These are phyloP conservation scores for Podospora anserina DNA, from an alignment of 495 filamentous ascomycete species.

Conservation along the genomic window DNA sequence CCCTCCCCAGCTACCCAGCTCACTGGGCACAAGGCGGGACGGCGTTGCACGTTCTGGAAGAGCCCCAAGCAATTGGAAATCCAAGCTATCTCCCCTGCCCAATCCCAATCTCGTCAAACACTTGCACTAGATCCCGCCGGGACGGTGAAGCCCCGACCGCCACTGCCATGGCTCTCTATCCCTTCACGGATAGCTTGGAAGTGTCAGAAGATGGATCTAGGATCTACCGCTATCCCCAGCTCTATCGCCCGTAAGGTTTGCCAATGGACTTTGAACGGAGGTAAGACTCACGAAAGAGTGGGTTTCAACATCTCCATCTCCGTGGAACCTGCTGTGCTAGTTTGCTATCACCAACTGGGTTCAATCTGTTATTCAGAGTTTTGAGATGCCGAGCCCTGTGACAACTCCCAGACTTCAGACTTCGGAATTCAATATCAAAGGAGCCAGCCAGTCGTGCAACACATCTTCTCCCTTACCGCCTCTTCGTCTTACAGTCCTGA, in stretches of 20 bases:
- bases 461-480: constrained; percentile 24
- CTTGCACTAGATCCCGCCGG: constrained; percentile 4
- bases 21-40: background rate
- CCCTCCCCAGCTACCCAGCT: background rate
- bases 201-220: background rate
- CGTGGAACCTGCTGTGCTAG: too few relatives aligned
- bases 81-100: constrained; percentile 2
- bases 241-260: background rate
- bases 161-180: background rate
- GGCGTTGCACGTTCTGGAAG: constrained; percentile 6
- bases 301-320: background rate
- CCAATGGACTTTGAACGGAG: background rate
- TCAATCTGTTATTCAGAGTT: background rate
- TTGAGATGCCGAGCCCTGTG: background rate
- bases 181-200: background rate
- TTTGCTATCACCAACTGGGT: too few relatives aligned
- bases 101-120: background rate
- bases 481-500: constrained; percentile 18
- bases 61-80: constrained; percentile 1
- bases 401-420: background rate
- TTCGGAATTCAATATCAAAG: background rate
- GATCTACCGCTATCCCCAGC: background rate
- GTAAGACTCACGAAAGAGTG: too few relatives aligned
- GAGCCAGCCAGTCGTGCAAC: constrained; percentile 14
- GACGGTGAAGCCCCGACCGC: constrained; percentile 12